A percentile compares a stretch with the other conserved stretches of the same genome.
Evolutionary conservation across 805 yeast genomes (phyloP).

Genomic region (Metschnikowia aberdeeniae): DNA sequence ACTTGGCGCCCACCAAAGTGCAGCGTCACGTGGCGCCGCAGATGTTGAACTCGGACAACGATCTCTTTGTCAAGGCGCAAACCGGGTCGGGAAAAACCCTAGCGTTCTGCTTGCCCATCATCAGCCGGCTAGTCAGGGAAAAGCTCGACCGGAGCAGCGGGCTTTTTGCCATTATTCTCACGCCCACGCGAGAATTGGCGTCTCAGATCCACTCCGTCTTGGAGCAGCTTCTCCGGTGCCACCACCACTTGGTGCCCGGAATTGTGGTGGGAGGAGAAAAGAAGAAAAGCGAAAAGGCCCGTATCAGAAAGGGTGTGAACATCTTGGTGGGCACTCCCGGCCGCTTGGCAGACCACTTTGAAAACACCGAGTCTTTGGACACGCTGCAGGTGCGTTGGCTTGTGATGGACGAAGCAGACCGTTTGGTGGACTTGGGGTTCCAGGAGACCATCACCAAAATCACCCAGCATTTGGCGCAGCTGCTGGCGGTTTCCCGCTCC

Average conservation of each 20-base stretch:
- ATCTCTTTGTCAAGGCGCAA: slow-evolving; percentile 89
- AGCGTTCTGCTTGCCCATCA: slow-evolving; percentile 79
- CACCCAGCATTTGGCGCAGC: slow-evolving; percentile 51
- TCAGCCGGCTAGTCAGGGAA: slow-evolving; percentile 64
- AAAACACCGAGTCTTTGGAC: slow-evolving; percentile 75
- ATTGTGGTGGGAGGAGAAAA: slow-evolving; percentile 97
- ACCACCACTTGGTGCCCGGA: slow-evolving; percentile 91
- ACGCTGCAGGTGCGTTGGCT: slow-evolving; percentile 75
- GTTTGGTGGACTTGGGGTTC: slow-evolving; percentile 92
- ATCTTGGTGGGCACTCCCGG: slow-evolving; percentile 98
- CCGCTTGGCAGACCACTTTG: slow-evolving; percentile 89
- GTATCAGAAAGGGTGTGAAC: slow-evolving; percentile 93
- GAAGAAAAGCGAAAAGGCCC: slow-evolving; percentile 93
- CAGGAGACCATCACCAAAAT: slow-evolving; percentile 87
- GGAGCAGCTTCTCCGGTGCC: slow-evolving; percentile 65
- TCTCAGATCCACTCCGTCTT: slow-evolving; percentile 82
- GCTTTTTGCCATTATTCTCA: slow-evolving; percentile 78
- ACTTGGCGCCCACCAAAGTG: slow-evolving; percentile 75
- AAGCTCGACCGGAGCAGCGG: slow-evolving; percentile 53
- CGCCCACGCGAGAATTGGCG: slow-evolving; percentile 95
- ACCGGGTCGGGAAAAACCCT: slow-evolving; percentile 98
- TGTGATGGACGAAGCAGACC: slow-evolving; percentile 96
- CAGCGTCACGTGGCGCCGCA: slow-evolving; percentile 79
- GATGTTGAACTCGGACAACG: slow-evolving; percentile 41
- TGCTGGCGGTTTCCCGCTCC: slow-evolving; percentile 36